Base-by-base conservation (phyloP, 495 filamentous ascomycete genomes). In the Penicillium angulare region DNA sequence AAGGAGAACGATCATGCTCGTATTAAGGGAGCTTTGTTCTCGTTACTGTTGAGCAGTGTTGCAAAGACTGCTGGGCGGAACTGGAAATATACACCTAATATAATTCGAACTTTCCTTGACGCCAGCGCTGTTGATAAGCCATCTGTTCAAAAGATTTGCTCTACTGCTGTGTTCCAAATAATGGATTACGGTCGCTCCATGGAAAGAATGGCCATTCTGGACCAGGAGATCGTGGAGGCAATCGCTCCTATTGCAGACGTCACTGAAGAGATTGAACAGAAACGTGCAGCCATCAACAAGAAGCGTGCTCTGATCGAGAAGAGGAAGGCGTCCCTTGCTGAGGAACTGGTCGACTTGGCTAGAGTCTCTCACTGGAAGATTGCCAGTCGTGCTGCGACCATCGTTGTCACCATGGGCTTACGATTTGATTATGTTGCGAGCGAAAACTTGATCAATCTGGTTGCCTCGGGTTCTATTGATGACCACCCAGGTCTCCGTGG, bases 1-100 rank as follows among this genome's bases (percentile, higher is more conserved):
- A 86, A 86, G 42, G 81, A 85, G 29, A 86, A 83, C 46, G 89
- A 97, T 42, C 86, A 89, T 63, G 85, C 92, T 40, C 78, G 89
- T 6, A 95, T 99, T 64, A 99, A 99, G 66, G 93, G 95, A 33
- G 88, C 86, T 7, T 79, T 99, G 69, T 97, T 90, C 60, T 90
- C 90, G 0, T 67, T 99, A 22, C 69, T 97, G 17, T 90, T 95
- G 52, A 90, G 92, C 31, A 93, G 87, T 45, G 74, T 99, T 15
- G 81, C 89, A n/a, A 95, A 87, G 64, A 91, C 92, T 0, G 81
- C 90, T 36, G 85, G 88, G 27, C 83, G 86, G 43, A 88, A 97
- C 62, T 99, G 93, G 93, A 85, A 89, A 48, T 97, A 89, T 67
- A 86, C 93, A 2, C 93, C 93, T 2, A 76, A 82, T 5, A 69